A percentile compares a stretch with the other conserved stretches of the same genome.
Evolutionary conservation across 345 rosid species (phyloP).

Genomic region (Jatropha curcas): DNA sequence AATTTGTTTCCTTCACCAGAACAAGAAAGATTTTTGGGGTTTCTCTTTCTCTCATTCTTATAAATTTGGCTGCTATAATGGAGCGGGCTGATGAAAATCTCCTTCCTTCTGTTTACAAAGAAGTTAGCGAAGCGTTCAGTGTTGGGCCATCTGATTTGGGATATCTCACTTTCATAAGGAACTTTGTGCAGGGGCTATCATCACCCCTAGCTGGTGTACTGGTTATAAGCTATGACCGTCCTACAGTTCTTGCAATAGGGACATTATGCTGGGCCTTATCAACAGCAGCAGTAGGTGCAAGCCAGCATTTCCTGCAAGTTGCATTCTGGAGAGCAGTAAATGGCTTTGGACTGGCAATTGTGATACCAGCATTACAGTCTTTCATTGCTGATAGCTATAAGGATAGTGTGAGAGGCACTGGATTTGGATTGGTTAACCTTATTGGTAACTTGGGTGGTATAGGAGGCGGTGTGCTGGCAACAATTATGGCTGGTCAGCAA

Average conservation of each 20-base stretch:
- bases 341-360: conserved; percentile 94
- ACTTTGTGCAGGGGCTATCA: conserved; percentile 85
- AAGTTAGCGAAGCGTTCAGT: conserved; percentile 94
- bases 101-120: conserved; percentile 91
- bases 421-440: conserved; percentile 79
- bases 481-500: conserved; percentile 86
- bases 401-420: conserved; percentile 84
- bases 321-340: conserved; percentile 95
- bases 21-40: conserved; percentile 72
- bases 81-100: conserved; percentile 96
- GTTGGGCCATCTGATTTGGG: conserved; percentile 96
- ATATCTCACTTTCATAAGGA: conserved; percentile 90
- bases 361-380: conserved; percentile 95
- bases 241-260: conserved; percentile 86
- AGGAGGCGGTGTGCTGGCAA: conserved; percentile 96
- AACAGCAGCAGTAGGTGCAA: conserved; percentile 90
- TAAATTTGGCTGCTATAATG: conserved; percentile 94
- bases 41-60: conserved; percentile 78
- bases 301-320: conserved; percentile 68
- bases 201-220: conserved; percentile 92
- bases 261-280: conserved; percentile 94
- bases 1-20: conserved; percentile 53
- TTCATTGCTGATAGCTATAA: conserved; percentile 91
- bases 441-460: conserved; percentile 85
- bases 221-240: conserved; percentile 78